Percentiles rank a stretch among this genome's conserved stretches.
Conservation (phyloP, 257 asterid species). For the Solanum tacnaense region DNA sequence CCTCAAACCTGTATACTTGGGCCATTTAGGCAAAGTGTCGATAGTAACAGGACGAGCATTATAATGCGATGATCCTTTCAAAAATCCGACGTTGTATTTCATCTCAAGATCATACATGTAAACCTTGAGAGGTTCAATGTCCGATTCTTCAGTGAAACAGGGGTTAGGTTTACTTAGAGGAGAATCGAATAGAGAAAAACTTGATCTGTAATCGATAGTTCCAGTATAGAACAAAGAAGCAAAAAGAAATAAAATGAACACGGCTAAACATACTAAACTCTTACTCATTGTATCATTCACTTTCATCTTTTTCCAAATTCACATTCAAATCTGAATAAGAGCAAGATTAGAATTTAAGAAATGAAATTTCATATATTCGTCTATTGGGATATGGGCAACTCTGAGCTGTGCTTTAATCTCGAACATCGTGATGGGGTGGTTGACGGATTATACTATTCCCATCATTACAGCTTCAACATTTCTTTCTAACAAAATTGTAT, state of each 20-base stretch:
- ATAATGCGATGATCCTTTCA: background rate
- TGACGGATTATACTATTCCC: background rate
- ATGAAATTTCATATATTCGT: background rate
- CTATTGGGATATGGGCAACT: background rate
- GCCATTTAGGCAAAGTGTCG: conserved; percentile 32
- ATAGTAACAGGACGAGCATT: conserved; percentile 21
- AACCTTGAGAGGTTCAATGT: conserved; percentile 13
- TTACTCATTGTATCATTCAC: conserved; percentile 3
- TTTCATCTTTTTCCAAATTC: conserved; percentile 1
- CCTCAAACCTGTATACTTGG: conserved; percentile 24
- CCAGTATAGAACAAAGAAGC: background rate
- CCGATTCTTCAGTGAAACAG: conserved; percentile 9
- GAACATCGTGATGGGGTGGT: background rate
- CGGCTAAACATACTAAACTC: background rate
- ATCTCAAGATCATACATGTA: conserved; percentile 41
- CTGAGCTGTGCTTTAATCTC: background rate
- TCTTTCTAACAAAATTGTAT: too few relatives aligned
- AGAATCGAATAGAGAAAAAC: conserved; percentile 8
- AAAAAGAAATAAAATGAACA: conserved; percentile 1
- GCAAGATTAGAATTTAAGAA: background rate
- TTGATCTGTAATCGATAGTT: conserved; percentile 15
- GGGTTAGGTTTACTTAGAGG: conserved; percentile 7
- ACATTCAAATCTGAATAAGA: background rate
- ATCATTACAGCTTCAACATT: background rate
- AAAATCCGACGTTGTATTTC: conserved; percentile 35